Base-by-base conservation (phyloP, 163 green algal species). In the Botryococcus braunii region DNA sequence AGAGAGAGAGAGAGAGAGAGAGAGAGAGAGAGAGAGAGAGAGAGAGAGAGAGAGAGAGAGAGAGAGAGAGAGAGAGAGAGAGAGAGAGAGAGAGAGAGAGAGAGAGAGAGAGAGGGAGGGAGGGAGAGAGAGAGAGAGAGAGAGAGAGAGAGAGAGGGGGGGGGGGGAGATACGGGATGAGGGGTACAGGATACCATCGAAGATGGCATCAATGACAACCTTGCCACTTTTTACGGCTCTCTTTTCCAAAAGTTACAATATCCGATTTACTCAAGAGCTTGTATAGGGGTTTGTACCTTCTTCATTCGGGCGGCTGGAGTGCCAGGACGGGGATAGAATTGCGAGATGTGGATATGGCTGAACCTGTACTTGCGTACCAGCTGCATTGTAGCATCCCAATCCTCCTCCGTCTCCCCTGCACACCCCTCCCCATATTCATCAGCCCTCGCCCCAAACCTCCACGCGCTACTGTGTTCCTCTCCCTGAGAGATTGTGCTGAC, bases 261-360 rank as follows among this genome's bases (percentile, higher is more conserved):
- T 17, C 13, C 49, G 3, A 60, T 60, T 60, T 11, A 34, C 50
- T 11, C 7, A 11, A 60, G 9, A 9, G 50, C 17, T 60, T 23
- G 1, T 31, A 72, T 49, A 38, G 69, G 39, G 17, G 73, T 60
- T 23, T 52, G 27, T 8, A 72, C 75, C 46, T 77, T 76, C 67
- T 87, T 87, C 91, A 97, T 96, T 47, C 86, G 78, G 25, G 90
- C 91, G 0, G 91, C 91, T 0, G 91, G 88, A 0, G 90, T 97
- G 60, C 91, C 91, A 48, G 90, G 83, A 29, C 88, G 69, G 0
- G 88, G 79, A 71, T 97, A 96, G 80, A 96, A 96, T 74, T 96
- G 87, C 8, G 66, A 86, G 74, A 96, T 95, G 81, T 97, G 91
- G 27, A 68, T 76, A 73, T 94, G 81, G 2, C 75, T 64, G 73